Percentiles rank a stretch among this genome's conserved stretches.
Evolutionary conservation across 2,329 filamentous ascomycete species (phyloP).

Genomic region (Colletotrichum tofieldiae): DNA sequence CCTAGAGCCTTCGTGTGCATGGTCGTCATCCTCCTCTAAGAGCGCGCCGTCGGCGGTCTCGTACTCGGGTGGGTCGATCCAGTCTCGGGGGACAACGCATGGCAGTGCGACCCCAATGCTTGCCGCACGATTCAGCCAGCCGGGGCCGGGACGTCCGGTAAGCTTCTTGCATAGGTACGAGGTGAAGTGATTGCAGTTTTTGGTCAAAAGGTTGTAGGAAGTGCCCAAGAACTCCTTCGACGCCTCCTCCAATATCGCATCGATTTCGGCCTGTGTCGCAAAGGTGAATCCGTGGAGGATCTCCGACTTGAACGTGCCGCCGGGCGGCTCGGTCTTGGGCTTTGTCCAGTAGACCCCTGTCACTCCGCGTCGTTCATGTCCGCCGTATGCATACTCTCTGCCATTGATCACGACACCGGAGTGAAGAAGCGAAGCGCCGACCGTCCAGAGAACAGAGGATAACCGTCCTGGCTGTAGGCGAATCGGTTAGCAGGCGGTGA

Average conservation of each 20-base stretch:
- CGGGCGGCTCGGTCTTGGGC: constrained; percentile 80
- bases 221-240: constrained; percentile 83
- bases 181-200: constrained; percentile 93
- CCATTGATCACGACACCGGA: constrained; percentile 87
- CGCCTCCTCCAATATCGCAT: constrained; percentile 76
- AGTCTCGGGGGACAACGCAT: constrained; percentile 86
- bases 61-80: constrained; percentile 85
- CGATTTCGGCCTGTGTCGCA: constrained; percentile 78
- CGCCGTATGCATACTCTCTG: constrained; percentile 88
- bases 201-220: constrained; percentile 84
- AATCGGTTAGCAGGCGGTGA: constrained; percentile 23
- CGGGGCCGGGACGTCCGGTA: constrained; percentile 78
- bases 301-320: constrained; percentile 82
- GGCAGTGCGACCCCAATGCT: constrained; percentile 85
- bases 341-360: constrained; percentile 90
- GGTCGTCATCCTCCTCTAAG: constrained; percentile 70
- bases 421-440: constrained; percentile 85
- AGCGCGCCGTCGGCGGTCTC: constrained; percentile 81
- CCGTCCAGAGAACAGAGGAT: constrained; percentile 82
- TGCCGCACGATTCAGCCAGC: constrained; percentile 88
- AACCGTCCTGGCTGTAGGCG: constrained; percentile 76
- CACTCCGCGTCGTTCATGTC: constrained; percentile 78
- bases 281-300: constrained; percentile 87
- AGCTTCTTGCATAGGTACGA: constrained; percentile 81
- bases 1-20: constrained; percentile 67